A percentile compares a stretch with the other conserved stretches of the same genome.
phyloP scores from a whole-genome alignment of 768 basidiomycete species.

The Lactifluus rugatus region DNA sequence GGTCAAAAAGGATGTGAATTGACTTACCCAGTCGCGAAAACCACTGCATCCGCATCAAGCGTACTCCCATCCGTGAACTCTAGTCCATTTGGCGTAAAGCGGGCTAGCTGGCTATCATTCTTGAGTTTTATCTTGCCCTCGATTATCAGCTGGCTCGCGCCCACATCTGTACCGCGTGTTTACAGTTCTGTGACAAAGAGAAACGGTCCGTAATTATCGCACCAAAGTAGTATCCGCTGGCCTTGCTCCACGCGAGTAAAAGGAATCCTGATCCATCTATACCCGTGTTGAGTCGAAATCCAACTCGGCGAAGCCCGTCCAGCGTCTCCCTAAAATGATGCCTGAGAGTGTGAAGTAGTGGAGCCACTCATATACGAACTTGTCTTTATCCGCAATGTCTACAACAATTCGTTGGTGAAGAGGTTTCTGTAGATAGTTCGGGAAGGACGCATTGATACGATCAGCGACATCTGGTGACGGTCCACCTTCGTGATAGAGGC shows the following conservation, averaged over 20 bases:
- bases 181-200: background rate
- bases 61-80: conserved; percentile 34
- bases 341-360: background rate
- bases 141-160: conserved; percentile 34
- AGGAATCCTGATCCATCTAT: conserved; percentile 41
- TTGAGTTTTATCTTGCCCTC: conserved; percentile 42
- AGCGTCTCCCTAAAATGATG: conserved; percentile 33
- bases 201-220: conserved; percentile 3
- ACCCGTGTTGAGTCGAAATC: conserved; percentile 46
- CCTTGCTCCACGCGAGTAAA: conserved; percentile 35
- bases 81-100: conserved; percentile 32
- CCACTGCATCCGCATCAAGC: conserved; percentile 38
- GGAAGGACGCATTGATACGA: conserved; percentile 38
- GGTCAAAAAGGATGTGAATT: background rate
- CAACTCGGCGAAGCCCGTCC: conserved; percentile 42
- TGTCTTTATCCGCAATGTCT: conserved; percentile 46
- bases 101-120: conserved; percentile 33
- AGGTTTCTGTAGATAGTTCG: conserved; percentile 15
- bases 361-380: conserved; percentile 20
- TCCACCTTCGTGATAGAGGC: conserved; percentile 15
- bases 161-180: conserved; percentile 27
- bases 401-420: conserved; percentile 31
- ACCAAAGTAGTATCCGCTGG: conserved; percentile 63
- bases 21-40: conserved; percentile 41
- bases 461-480: conserved; percentile 41